Evolutionary conservation across 2,329 filamentous ascomycete genomes (phyloP).

Genomic region (Fusarium sp.): DNA sequence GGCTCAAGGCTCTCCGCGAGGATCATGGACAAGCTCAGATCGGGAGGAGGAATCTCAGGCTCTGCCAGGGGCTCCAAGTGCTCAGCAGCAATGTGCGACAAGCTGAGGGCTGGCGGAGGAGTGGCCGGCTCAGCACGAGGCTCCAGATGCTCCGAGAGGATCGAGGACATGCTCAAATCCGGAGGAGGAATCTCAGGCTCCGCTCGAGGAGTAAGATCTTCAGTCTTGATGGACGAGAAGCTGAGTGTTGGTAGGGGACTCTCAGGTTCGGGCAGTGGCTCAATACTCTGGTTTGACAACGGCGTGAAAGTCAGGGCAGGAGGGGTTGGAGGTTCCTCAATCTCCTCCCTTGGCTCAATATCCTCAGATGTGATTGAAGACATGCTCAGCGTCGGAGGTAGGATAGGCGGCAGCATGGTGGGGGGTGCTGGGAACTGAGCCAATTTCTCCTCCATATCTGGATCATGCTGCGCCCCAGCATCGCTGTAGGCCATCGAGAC

Average conservation of each 20-base stretch:
- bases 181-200: slow-evolving; percentile 49
- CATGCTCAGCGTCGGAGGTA: slow-evolving; percentile 58
- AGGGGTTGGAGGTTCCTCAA: slow-evolving; percentile 50
- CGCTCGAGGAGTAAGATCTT: slow-evolving; percentile 51
- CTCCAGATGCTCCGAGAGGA: slow-evolving; percentile 49
- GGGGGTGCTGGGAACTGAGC: slow-evolving; percentile 71
- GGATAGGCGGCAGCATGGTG: slow-evolving; percentile 55
- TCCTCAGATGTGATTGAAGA: slow-evolving; percentile 63
- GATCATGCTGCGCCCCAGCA: slow-evolving; percentile 66
- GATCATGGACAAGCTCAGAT: slow-evolving; percentile 38
- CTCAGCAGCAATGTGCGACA: slow-evolving; percentile 47
- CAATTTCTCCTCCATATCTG: slow-evolving; percentile 67
- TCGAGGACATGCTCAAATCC: slow-evolving; percentile 46
- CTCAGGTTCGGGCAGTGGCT: slow-evolving; percentile 58
- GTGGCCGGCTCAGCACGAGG: slow-evolving; percentile 48
- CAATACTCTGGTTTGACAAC: slow-evolving; percentile 57
- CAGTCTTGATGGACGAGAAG: slow-evolving; percentile 57
- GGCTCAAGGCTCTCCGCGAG: slow-evolving; percentile 50
- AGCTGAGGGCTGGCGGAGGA: slow-evolving; percentile 42
- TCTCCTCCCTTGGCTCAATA: slow-evolving; percentile 61
- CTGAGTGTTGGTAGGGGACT: slow-evolving; percentile 53
- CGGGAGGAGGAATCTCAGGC: slow-evolving; percentile 27
- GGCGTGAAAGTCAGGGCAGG: slow-evolving; percentile 54
- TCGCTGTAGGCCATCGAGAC: slow-evolving; percentile 70
- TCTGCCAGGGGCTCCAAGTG: slow-evolving; percentile 49